These are phyloP conservation scores for Citrullus mucosospermus DNA, from an alignment of 306 rosid genomes.

Conservation along the genomic window DNA sequence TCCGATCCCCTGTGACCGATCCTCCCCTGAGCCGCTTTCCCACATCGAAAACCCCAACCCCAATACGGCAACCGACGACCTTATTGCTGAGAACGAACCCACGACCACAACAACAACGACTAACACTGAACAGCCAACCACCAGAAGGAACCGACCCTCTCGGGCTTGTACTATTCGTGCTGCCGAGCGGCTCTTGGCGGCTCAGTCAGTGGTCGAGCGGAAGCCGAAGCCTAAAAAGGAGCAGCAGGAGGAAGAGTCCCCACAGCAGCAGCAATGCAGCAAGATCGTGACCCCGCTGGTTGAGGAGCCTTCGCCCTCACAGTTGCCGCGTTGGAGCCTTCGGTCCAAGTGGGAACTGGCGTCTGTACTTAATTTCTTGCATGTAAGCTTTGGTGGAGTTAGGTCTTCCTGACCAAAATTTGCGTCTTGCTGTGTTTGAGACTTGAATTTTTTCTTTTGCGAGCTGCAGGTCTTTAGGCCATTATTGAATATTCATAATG, in stretches of 20 bases:
- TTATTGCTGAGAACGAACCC: constrained; percentile 28
- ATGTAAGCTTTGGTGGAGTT: constrained; percentile 40
- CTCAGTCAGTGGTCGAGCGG: constrained; percentile 20
- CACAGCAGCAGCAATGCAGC: constrained; percentile 46
- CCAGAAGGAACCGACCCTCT: constrained; percentile 80
- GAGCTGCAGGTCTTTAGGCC: constrained; percentile 73
- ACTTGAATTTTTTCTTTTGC: constrained; percentile 1
- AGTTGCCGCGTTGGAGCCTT: constrained; percentile 75
- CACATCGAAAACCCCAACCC: constrained; percentile 16
- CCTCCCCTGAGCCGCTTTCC: constrained; percentile 36
- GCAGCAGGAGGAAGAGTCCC: constrained; percentile 27
- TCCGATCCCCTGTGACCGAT: constrained; percentile 41
- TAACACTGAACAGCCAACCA: constrained; percentile 10
- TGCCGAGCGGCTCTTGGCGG: constrained; percentile 45
- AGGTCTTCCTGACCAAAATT: constrained; percentile 11
- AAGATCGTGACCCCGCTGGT: constrained; percentile 74
- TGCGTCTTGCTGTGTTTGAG: constrained; percentile 23
- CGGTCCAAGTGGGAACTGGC: constrained; percentile 98
- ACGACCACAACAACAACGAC: constrained; percentile 10
- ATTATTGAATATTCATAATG: constrained; percentile 59
- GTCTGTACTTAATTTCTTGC: constrained; percentile 80
- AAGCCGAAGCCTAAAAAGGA: constrained; percentile 21
- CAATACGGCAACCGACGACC: constrained; percentile 17
- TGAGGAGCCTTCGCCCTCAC: constrained; percentile 65
- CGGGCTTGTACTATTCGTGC: constrained; percentile 93